Evolutionary conservation across 2,329 filamentous ascomycete species (phyloP).

Genomic region (Periconia macrospinosa): DNA sequence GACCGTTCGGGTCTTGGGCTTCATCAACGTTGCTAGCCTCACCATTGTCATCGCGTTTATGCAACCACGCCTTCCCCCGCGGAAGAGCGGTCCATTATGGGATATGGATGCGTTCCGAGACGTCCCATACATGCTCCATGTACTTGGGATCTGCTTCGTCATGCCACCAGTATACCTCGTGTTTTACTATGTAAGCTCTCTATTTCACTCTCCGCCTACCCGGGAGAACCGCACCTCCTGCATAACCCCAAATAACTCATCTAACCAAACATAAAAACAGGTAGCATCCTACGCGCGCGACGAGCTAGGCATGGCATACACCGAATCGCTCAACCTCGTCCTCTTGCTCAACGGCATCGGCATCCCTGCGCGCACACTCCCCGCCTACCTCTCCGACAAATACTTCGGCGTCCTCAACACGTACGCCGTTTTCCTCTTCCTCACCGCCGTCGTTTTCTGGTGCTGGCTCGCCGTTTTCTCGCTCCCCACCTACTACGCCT

Average conservation of each 20-base stretch:
- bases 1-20: slow-evolving; percentile 45
- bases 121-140: slow-evolving; percentile 55
- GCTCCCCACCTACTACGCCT: slow-evolving; percentile 60
- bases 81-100: slow-evolving; percentile 55
- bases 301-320: slow-evolving; percentile 46
- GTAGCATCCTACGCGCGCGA: slow-evolving; percentile 1
- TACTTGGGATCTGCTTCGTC: slow-evolving; percentile 48
- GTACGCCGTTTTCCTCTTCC: slow-evolving; percentile 54
- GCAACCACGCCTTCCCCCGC: slow-evolving; percentile 52
- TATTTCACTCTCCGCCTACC: too few species aligned
- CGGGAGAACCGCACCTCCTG: neutral
- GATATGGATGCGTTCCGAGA: slow-evolving; percentile 63
- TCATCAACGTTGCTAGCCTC: slow-evolving; percentile 47
- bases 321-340: slow-evolving; percentile 57
- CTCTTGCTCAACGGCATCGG: slow-evolving; percentile 61
- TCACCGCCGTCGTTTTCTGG: slow-evolving; percentile 50
- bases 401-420: slow-evolving; percentile 63
- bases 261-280: neutral
- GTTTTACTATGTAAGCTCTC: slow-evolving; percentile 58
- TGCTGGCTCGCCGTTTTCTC: slow-evolving; percentile 62
- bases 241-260: too few species aligned
- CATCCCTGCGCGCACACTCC: slow-evolving; percentile 55
- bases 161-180: slow-evolving; percentile 60
- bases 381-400: slow-evolving; percentile 58
- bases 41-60: slow-evolving; percentile 43